Evolutionary conservation across 2,329 filamentous ascomycete species (phyloP), one percentile per base, ranked within the genome.

Genomic region (Talaromyces verruculosus): DNA sequence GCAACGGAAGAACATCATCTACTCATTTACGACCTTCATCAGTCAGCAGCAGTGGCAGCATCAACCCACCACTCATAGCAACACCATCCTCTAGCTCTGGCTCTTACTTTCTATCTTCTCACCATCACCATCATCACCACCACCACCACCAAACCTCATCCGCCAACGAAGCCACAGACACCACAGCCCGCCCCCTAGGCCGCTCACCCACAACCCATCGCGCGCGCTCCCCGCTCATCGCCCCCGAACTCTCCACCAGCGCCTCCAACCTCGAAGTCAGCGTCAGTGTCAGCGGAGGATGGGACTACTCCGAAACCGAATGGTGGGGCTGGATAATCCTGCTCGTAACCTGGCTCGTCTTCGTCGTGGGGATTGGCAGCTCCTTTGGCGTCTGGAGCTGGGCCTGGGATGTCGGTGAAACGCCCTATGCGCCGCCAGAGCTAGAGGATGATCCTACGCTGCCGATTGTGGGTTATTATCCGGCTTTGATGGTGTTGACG

Each of bases 321-420:
- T 96, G 92, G 89, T 99, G 95, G 94, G 95, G 95, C 0, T 99
- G 94, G 92, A 89, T 97, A 7, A 90, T 99, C 58, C 82, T 99
- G 37, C 81, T 91, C 47, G 89, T 92, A 57, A 99, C 96, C 0
- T 99, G 96, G 95, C 81, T 96, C 53, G 93, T 97, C 30, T 98
- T 99, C 76, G 93, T 98, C 22, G 88, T 95, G 0, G 95, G 95
- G 37, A 98, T 99, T 91, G 95, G 95, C 63, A 96, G 91, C 61
- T 97, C 93, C 77, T 85, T 98, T 55, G 94, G 91, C 25, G 88
- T 98, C 25, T 99, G 95, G 95, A 95, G 89, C 78, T 99, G 95
- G 95, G 95, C 95, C 2, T 99, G 95, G 95, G 94, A 98, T 81
- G 94, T 98, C 1, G 94, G 94, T 55, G 93, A 94, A 77, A 97